Conservation (phyloP, 2,329 filamentous ascomycete genomes). For the Lecanicillium sp. region DNA sequence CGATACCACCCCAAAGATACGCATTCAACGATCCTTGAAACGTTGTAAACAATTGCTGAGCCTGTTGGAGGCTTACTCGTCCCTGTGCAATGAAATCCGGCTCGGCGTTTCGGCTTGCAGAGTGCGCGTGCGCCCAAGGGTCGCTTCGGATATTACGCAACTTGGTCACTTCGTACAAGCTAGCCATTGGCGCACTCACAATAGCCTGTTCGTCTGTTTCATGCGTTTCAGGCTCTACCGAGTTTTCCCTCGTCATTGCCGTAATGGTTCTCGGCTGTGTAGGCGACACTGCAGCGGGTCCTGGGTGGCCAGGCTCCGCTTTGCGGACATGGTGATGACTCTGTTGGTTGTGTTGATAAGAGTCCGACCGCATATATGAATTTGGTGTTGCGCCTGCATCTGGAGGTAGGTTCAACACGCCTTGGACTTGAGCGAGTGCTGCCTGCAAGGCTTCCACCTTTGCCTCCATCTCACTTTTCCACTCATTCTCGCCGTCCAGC, state of each 20-base stretch:
- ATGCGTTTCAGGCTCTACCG: slow-evolving; percentile 15
- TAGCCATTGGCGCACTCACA: slow-evolving; percentile 22
- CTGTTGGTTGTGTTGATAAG: slow-evolving; percentile 1
- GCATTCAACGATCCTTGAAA: slow-evolving; percentile 21
- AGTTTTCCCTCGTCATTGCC: slow-evolving; percentile 25
- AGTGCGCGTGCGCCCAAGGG: slow-evolving; percentile 12
- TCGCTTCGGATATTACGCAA: slow-evolving; percentile 24
- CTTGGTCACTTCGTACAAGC: slow-evolving; percentile 23
- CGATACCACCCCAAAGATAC: slow-evolving; percentile 24
- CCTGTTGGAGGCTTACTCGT: slow-evolving; percentile 17
- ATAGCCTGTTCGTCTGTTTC: slow-evolving; percentile 19
- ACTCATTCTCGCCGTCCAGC: slow-evolving; percentile 43
- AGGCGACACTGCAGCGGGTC: slow-evolving; percentile 9
- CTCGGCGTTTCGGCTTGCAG: slow-evolving; percentile 10
- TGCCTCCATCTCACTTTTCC: slow-evolving; percentile 21
- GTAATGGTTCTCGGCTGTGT: slow-evolving; percentile 14
- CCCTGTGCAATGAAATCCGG: slow-evolving; percentile 22
- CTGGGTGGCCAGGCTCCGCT: not conserved
- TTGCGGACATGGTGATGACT: not conserved
- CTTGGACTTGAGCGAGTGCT: slow-evolving; percentile 18
- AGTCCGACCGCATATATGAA: not conserved
- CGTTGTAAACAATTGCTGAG: slow-evolving; percentile 18
- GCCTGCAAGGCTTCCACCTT: slow-evolving; percentile 18
- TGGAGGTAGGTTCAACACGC: slow-evolving; percentile 12
- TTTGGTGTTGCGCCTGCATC: not conserved